Base-by-base conservation (phyloP, 1,284 basidiomycete species). In the Amylostereum chailletii region DNA sequence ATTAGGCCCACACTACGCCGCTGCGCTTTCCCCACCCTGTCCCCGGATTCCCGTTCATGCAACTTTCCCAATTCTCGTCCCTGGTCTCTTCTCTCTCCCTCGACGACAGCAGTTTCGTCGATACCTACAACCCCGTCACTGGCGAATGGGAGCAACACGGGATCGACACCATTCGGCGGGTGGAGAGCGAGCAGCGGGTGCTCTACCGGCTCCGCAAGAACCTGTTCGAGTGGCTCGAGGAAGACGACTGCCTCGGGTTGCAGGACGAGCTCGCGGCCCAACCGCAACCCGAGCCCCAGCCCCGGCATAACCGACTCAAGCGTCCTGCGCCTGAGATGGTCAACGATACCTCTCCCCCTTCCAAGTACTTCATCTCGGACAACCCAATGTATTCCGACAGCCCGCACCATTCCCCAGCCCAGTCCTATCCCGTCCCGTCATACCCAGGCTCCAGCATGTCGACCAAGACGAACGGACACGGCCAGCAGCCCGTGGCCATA, bases 41-140 rank as follows among this genome's bases (percentile, higher is more conserved):
- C 41, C 65, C 76, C 0, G 80, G 79, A 0, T 85, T 84, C 55
- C 82, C 83, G 0, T 71, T 77, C 34, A 81, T 85, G 59, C 75
- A 76, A 42, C 68, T 83, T n/a, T 71, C 75, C 4, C 67, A 70
- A 27, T 71, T 79, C 53, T 62, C 68, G 29, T 63, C 73, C 36
- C 67, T 86, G 48, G 69, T 79, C 3, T 58, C 65, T 2, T 76
- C 80, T 53, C 71, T 85, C 19, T 72, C 72, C 5, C 65, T 85
- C 10, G 65, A 68, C 0, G 47, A 68, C 0, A 63, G 63, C 5
- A 75, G 78, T 2, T 84, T 77, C 56, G 65, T 86, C 42, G 83
- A 86, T 53, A 69, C 76, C 1, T 86, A 75, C 60, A 76, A 80
- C 53, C 66, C 71, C 4, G 53, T 62, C 1, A 71, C 77, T 0